Conservation (phyloP, 768 basidiomycete species). For the Macrolepiota albuminosa region DNA sequence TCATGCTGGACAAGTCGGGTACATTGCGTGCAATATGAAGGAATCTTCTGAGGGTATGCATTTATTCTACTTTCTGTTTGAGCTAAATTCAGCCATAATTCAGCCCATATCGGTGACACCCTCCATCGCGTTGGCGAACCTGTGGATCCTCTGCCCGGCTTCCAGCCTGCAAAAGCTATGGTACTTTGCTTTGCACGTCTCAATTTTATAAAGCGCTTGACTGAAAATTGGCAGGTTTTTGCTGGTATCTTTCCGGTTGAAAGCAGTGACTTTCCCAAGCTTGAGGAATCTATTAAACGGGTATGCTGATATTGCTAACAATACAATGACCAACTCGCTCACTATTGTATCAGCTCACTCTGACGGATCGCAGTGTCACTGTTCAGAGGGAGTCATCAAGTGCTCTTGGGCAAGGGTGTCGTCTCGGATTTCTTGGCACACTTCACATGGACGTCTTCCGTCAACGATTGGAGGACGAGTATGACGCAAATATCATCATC, state of each 20-base stretch:
- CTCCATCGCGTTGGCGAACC: constrained; percentile 67
- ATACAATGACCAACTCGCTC: constrained; percentile 9
- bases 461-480: constrained; percentile 95
- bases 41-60: constrained; percentile 81
- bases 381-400: constrained; percentile 89
- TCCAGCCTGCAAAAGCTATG: constrained; percentile 93
- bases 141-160: constrained; percentile 85
- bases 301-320: constrained; percentile 36
- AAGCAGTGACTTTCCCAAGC: constrained; percentile 83
- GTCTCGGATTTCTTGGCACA: constrained; percentile 93
- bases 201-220: not conserved
- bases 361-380: constrained; percentile 87
- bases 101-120: constrained; percentile 94
- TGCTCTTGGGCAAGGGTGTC: constrained; percentile 91
- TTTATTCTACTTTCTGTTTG: not conserved
- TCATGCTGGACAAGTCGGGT: constrained; percentile 81
- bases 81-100: not conserved
- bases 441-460: constrained; percentile 96
- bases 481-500: constrained; percentile 89
- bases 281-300: constrained; percentile 93
- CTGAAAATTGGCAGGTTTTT: constrained; percentile 57
- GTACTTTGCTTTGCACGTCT: constrained; percentile 31
- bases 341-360: constrained; percentile 50
- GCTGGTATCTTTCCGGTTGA: constrained; percentile 95
- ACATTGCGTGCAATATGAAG: constrained; percentile 96